Evolutionary conservation across 2,329 filamentous ascomycete genomes (phyloP).

Genomic region (Ploettnerulaceae sp.): DNA sequence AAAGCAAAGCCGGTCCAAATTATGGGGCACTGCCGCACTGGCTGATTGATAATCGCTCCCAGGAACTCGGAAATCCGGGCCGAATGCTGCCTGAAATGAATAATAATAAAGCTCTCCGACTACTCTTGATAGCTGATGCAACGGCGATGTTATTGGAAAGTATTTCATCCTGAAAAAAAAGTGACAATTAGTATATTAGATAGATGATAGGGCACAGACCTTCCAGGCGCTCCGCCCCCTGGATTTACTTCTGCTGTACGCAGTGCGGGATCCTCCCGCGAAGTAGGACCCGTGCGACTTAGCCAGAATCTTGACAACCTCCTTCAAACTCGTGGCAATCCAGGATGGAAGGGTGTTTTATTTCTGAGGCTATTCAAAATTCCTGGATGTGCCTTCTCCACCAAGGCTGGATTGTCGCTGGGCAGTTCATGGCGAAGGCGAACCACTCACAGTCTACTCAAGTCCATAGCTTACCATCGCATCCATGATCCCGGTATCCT

Average conservation of each 20-base stretch:
- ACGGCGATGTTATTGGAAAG: not conserved
- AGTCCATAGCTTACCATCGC: conserved; percentile 1
- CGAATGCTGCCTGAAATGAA: not conserved
- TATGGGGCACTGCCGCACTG: not conserved
- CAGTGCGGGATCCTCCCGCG: too few species aligned
- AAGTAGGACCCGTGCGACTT: too few species aligned
- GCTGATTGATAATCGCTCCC: not conserved
- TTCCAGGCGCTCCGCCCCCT: not conserved
- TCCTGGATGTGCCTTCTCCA: not conserved
- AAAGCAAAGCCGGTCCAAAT: conserved; percentile 1
- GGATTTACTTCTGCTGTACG: conserved; percentile 5
- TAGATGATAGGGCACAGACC: conserved; percentile 10
- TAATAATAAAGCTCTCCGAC: not conserved
- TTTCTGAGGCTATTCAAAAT: not conserved
- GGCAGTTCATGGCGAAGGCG: not conserved
- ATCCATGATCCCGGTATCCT: too few species aligned
- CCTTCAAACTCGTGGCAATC: conserved; percentile 6
- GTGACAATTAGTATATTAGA: not conserved
- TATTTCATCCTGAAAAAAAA: not conserved
- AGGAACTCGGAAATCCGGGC: conserved; percentile 5
- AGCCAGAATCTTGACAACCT: conserved; percentile 7
- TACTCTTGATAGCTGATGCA: not conserved
- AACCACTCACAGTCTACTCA: conserved; percentile 4
- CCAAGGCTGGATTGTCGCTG: not conserved
- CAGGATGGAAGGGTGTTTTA: conserved; percentile 5